phyloP scores from a whole-genome alignment of 192 early-diverging fungal species.

The Thamnidium elegans region DNA sequence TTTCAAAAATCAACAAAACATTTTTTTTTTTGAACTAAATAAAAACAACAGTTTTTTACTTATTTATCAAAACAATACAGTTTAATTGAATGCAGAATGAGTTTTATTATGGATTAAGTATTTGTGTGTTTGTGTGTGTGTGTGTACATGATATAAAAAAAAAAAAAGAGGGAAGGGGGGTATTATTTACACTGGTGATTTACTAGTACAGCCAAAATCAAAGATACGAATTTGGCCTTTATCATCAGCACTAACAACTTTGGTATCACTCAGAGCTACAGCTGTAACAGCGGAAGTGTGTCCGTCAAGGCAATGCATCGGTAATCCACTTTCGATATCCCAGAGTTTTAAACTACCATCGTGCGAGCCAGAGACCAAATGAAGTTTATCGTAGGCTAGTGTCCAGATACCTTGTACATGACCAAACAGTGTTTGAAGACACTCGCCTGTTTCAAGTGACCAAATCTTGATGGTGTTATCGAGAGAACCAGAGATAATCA shows the following conservation, averaged over 20 bases:
- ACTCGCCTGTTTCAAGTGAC: conserved; percentile 79
- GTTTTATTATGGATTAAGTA: no score
- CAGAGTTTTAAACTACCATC: conserved; percentile 71
- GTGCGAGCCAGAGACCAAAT: conserved; percentile 62
- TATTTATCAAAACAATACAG: no score
- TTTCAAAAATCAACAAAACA: background rate
- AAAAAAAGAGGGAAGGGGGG: background rate
- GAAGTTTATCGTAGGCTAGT: conserved; percentile 74
- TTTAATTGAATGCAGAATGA: no score
- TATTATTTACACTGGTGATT: conserved; percentile 3
- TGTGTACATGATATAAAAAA: no score
- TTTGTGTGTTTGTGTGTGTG: no score
- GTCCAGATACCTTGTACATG: conserved; percentile 81
- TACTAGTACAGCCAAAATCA: conserved; percentile 62
- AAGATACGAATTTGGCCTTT: conserved; percentile 76
- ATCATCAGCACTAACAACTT: conserved; percentile 80
- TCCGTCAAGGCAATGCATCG: conserved; percentile 59
- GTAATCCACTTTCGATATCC: conserved; percentile 67
- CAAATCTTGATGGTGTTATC: conserved; percentile 92
- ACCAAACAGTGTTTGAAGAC: conserved; percentile 74
- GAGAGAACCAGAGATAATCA: conserved; percentile 79
- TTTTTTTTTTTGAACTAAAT: background rate
- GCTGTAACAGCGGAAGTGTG: conserved; percentile 72
- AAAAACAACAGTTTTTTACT: background rate
- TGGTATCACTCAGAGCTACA: conserved; percentile 81